A percentile compares a stretch with the other conserved stretches of the same genome.
phyloP scores from a whole-genome alignment of 352 stramenopile genomes.

The Phytopythium ostracodes region DNA sequence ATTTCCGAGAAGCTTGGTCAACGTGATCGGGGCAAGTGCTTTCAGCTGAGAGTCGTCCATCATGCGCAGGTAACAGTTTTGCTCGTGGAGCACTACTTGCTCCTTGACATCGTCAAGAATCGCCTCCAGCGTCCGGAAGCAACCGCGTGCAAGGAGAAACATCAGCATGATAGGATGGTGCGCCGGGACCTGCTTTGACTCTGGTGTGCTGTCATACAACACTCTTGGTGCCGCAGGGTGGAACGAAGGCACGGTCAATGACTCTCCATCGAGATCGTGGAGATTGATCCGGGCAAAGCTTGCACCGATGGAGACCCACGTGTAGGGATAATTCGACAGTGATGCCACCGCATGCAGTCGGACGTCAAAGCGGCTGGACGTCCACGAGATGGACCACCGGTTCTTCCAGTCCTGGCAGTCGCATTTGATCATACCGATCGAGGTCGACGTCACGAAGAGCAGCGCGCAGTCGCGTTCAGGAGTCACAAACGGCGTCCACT shows the following conservation, averaged over 20 bases:
- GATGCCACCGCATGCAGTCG: constrained; percentile 46
- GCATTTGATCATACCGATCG: constrained; percentile 58
- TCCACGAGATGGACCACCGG: constrained; percentile 60
- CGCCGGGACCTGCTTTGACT: constrained; percentile 23
- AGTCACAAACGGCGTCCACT: constrained; percentile 60
- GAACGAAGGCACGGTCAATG: constrained; percentile 9
- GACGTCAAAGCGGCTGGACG: constrained; percentile 53
- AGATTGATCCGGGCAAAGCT: constrained; percentile 58
- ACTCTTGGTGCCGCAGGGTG: background rate
- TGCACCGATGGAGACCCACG: constrained; percentile 38
- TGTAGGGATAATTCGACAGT: constrained; percentile 49
- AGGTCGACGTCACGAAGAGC: constrained; percentile 59
- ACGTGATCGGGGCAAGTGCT: constrained; percentile 44
- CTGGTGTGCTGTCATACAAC: constrained; percentile 8
- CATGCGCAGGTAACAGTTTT: constrained; percentile 79
- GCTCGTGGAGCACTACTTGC: constrained; percentile 62
- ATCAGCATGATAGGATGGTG: constrained; percentile 64
- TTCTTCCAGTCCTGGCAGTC: constrained; percentile 31
- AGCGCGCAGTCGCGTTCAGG: constrained; percentile 48
- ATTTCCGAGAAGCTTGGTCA: constrained; percentile 42
- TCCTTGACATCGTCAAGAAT: constrained; percentile 52
- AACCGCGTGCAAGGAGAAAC: constrained; percentile 65
- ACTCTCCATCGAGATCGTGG: constrained; percentile 33
- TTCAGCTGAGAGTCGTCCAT: constrained; percentile 40
- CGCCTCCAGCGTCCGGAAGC: constrained; percentile 53